Evolutionary conservation across 257 asterid species (phyloP).

Genomic region (Oldenlandia corymbosa): DNA sequence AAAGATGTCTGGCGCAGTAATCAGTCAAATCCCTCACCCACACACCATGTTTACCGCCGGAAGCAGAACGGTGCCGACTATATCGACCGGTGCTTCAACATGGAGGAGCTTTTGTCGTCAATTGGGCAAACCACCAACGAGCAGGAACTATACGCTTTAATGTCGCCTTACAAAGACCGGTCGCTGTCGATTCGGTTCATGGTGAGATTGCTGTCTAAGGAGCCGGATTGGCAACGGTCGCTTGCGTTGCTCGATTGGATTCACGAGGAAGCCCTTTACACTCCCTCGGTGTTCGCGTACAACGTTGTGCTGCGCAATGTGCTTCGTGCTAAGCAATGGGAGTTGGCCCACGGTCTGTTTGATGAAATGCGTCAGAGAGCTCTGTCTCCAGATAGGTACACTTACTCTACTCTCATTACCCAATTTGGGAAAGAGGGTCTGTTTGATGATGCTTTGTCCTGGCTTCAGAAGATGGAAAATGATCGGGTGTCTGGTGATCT

Average conservation of each 20-base stretch:
- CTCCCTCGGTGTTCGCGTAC: slow-evolving; percentile 85
- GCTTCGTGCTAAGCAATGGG: slow-evolving; percentile 74
- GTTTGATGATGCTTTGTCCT: slow-evolving; percentile 85
- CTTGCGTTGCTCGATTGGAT: slow-evolving; percentile 95
- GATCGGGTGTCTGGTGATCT: slow-evolving; percentile 79
- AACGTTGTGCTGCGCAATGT: slow-evolving; percentile 88
- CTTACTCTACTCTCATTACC: slow-evolving; percentile 83
- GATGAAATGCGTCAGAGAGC: slow-evolving; percentile 88
- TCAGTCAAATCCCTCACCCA: slow-evolving; percentile 8
- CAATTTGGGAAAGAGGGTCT: slow-evolving; percentile 80
- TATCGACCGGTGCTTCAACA: slow-evolving; percentile 65
- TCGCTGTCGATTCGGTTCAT: slow-evolving; percentile 63
- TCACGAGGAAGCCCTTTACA: slow-evolving; percentile 60
- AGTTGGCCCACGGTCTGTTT: slow-evolving; percentile 67
- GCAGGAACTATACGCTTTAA: slow-evolving; percentile 54
- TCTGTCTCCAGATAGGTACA: slow-evolving; percentile 76
- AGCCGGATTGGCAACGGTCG: slow-evolving; percentile 80
- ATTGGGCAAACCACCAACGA: slow-evolving; percentile 63
- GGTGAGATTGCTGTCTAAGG: slow-evolving; percentile 77
- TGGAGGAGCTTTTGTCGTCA: slow-evolving; percentile 55
- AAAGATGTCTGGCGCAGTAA: slow-evolving; percentile 50
- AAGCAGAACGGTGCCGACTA: slow-evolving; percentile 18
- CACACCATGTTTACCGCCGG: slow-evolving; percentile 30
- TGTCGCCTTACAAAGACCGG: slow-evolving; percentile 65
- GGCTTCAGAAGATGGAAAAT: slow-evolving; percentile 94